phyloP scores from a whole-genome alignment of 2,329 filamentous ascomycete genomes.

The Zymoseptoria pseudotritici region DNA sequence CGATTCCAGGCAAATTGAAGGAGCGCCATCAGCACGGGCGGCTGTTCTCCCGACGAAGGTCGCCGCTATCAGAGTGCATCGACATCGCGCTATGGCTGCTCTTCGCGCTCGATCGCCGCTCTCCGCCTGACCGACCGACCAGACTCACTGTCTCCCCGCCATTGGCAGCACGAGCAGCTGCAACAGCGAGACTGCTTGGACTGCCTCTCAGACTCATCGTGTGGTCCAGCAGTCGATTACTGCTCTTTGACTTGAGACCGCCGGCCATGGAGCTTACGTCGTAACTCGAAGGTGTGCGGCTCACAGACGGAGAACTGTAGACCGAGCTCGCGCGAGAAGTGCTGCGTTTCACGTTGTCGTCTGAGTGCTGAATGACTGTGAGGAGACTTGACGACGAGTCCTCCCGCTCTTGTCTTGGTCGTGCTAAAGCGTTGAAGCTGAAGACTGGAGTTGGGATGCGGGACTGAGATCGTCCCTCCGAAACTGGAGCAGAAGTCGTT shows the following conservation, averaged over 20 bases:
- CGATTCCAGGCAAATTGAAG: not conserved
- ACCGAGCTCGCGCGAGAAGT: conserved; percentile 22
- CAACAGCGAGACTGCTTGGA: not conserved
- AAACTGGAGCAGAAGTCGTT: conserved; percentile 10
- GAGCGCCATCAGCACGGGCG: not conserved
- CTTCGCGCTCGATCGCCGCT: not conserved
- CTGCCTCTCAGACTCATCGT: conserved; percentile 20
- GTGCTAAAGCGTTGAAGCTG: conserved; percentile 22
- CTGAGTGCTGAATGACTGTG: conserved; percentile 21
- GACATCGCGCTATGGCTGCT: conserved; percentile 1
- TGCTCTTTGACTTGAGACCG: conserved; percentile 3
- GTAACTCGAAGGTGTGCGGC: not conserved
- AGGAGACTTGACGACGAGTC: conserved; percentile 33
- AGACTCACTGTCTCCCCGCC: not conserved
- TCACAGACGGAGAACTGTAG: conserved; percentile 15
- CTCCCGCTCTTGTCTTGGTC: conserved; percentile 33
- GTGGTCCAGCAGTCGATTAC: conserved; percentile 16
- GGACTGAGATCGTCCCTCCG: conserved; percentile 21
- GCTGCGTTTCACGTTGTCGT: conserved; percentile 22
- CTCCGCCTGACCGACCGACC: not conserved
- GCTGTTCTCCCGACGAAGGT: conserved; percentile 3
- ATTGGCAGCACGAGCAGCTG: conserved; percentile 18
- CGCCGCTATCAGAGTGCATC: not conserved
- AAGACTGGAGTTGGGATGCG: conserved; percentile 40
- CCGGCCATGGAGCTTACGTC: conserved; percentile 1